phyloP scores from a whole-genome alignment of 768 basidiomycete genomes.

The Trametes gibbosa region DNA sequence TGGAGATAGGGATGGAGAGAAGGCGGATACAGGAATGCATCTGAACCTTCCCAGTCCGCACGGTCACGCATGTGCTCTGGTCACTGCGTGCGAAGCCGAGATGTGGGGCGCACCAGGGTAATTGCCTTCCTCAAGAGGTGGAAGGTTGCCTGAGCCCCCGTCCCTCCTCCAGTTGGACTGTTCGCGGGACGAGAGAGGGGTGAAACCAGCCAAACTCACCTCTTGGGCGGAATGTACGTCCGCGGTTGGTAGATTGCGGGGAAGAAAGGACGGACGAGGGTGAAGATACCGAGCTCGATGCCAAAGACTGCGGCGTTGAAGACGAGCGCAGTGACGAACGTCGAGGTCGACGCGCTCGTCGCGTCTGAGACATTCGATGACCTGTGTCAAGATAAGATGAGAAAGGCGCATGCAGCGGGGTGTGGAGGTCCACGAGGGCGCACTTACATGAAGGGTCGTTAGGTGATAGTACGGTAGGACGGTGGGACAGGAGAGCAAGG shows the following conservation, averaged over 20 bases:
- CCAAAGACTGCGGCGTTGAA: conserved; percentile 78
- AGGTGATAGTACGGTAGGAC: background rate
- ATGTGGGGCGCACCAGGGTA: no score
- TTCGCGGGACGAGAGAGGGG: background rate
- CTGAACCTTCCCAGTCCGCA: no score
- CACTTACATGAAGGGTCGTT: conserved; percentile 15
- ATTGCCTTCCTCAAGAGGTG: no score
- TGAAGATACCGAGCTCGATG: conserved; percentile 71
- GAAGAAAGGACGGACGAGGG: conserved; percentile 82
- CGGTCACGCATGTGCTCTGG: no score
- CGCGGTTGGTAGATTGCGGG: conserved; percentile 87
- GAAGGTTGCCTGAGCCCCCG: no score
- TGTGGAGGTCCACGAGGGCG: background rate
- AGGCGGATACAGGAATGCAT: no score
- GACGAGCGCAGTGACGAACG: conserved; percentile 82
- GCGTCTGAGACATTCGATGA: conserved; percentile 32
- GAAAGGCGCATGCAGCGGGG: background rate
- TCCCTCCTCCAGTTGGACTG: no score
- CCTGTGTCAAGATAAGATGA: background rate
- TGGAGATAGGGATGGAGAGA: no score
- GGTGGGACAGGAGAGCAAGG: conserved; percentile 6
- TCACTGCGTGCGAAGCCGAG: no score
- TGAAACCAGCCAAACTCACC: conserved; percentile 30
- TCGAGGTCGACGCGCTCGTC: conserved; percentile 62
- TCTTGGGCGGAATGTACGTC: conserved; percentile 55